Base-by-base conservation (phyloP, 441 rosid genomes). In the Theobroma grandiflorum region DNA sequence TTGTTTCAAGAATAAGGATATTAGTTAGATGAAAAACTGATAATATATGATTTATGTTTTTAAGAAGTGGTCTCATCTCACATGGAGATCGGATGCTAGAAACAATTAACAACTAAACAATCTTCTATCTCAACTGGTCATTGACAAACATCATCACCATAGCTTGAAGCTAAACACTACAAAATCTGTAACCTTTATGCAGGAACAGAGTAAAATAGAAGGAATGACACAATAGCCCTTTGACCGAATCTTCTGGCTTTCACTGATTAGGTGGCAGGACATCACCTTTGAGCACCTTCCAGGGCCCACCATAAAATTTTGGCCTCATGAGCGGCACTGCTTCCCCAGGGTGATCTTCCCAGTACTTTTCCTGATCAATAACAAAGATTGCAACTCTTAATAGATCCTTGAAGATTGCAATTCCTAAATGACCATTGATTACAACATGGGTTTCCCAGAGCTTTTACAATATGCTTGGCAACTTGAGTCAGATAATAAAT, bases 291-390 rank as follows among this genome's bases (percentile, higher is more conserved):
- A 85, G 75, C 57, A 95, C 95, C 82, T 79, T 91, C 99, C 99
- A 94, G 22, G 99, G 99, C 72, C 96, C 96, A 74, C 73, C 71
- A 73, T 94, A 94, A 81, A 90, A 95, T 77, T 82, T 69, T 42
- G 99, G 97, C 83, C 82, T 86, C 98, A 94, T 90, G 7, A 95
- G 84, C 20, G 96, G 99, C 84, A 94, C 97, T 2, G 82, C 87
- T 83, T 95, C 86, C 6, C 99, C 96, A 8, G 98, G 98, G 45
- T 91, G 97, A 67, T 90, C 99, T 87, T 94, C 97, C 98, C 97
- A 95, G 87, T 90, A 92, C 66, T 88, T 92, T 86, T 92, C 99
- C 97, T 94, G 91, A 82, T 50, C 74, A 85, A 11, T 11, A 88
- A 47, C 79, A 53, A 53, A 74, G 35, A 50, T 53, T 4, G 3